These are phyloP conservation scores for Saccharomycodes ludwigii DNA, from an alignment of 805 yeast species.

Conservation along the genomic window DNA sequence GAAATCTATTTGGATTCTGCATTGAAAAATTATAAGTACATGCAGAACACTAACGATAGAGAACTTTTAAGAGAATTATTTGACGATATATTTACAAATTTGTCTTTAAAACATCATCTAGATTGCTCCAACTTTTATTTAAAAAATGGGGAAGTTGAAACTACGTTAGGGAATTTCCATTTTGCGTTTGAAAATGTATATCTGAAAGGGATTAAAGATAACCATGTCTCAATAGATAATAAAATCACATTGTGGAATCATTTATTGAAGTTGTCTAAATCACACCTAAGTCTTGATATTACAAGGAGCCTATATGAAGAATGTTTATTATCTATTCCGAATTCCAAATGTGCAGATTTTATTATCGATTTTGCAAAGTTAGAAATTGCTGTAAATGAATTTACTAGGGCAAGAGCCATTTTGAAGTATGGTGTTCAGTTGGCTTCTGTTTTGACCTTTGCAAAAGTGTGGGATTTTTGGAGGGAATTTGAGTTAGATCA, in stretches of 20 bases:
- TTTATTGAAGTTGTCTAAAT: slow-evolving; percentile 29
- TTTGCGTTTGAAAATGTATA: slow-evolving; percentile 25
- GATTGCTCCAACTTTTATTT: slow-evolving; percentile 34
- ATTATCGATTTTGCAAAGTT: slow-evolving; percentile 41
- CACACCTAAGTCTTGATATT: slow-evolving; percentile 28
- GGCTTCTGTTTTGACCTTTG: slow-evolving; percentile 17
- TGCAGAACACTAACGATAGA: slow-evolving; percentile 17
- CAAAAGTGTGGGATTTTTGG: slow-evolving; percentile 55
- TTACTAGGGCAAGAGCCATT: slow-evolving; percentile 50
- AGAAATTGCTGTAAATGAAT: slow-evolving; percentile 37
- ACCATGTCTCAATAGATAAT: slow-evolving; percentile 3
- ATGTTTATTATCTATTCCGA: slow-evolving; percentile 38
- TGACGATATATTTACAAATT: slow-evolving; percentile 46
- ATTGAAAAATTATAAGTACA: slow-evolving; percentile 16
- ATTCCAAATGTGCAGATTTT: slow-evolving; percentile 29
- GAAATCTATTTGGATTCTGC: slow-evolving; percentile 48
- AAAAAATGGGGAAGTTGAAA: slow-evolving; percentile 33
- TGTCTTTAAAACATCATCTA: slow-evolving; percentile 32
- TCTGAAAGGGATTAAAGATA: slow-evolving; percentile 13
- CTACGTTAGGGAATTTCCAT: slow-evolving; percentile 38
- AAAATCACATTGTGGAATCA: slow-evolving; percentile 32
- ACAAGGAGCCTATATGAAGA: slow-evolving; percentile 38
- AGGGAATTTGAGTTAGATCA: slow-evolving; percentile 55
- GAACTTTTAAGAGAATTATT: slow-evolving; percentile 63
- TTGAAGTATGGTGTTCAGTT: slow-evolving; percentile 40